Evolutionary conservation across 306 rosid species (phyloP), one percentile per base, ranked within the genome.

Genomic region (Begonia peltatifolia): DNA sequence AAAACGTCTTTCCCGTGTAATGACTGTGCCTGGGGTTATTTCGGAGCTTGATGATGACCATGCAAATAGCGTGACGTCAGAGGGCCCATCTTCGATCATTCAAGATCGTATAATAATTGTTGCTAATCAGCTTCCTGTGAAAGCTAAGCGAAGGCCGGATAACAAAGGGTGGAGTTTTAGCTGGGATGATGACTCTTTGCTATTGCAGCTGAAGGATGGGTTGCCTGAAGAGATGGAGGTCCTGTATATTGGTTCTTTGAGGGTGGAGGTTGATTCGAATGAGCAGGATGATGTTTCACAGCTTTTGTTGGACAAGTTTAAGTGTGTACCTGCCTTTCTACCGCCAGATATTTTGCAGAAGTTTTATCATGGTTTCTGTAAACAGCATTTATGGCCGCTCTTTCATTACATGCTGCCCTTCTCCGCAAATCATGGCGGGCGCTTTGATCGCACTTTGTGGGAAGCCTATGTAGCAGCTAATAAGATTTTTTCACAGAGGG

Each of bases 341-440:
- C 88, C 88, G 0, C 11, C 61, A 8, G 81, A 77, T 11, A 71
- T 77, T 35, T 61, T 74, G 65, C 38, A 63, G 0, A 81, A 67
- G 63, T 81, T 77, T 61, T 81, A 81, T 49, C 84, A 77, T 53
- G 88, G 88, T 41, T 81, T 81, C 41, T 81, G 88, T 50, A 81
- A 81, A 67, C 88, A 81, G 73, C 78, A 81, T 25, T 56, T 81
- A 58, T 81, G 88, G 88, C 88, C 81, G 17, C 69, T 81, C 23
- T 81, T 81, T 43, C 88, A 81, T 65, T 81, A 81, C 55, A 81
- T 81, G 88, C 76, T 81, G 53, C 88, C 88, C 1, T 74, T 71
- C 63, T 81, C 84, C 0, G 81, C 81, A 0, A 74, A 44, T 50
- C 81, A 81, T 14, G 77, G 88, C 13, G 84, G 79, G 11, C 73